A percentile compares a stretch with the other conserved stretches of the same genome.
These are phyloP conservation scores for Colletotrichum acutatum DNA, from an alignment of 2,329 filamentous ascomycete genomes.

Conservation along the genomic window DNA sequence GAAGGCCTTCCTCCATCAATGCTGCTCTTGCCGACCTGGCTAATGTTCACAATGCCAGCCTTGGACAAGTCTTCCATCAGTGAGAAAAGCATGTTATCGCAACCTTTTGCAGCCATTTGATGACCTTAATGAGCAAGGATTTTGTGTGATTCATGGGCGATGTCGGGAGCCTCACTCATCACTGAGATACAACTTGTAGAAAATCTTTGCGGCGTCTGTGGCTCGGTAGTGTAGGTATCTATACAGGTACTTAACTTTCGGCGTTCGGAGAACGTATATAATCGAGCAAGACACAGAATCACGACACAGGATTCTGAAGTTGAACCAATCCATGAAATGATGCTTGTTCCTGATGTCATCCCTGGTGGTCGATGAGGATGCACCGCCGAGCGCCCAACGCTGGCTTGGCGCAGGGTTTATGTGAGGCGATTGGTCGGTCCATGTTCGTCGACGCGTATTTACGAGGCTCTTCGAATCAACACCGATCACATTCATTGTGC, in stretches of 20 bases:
- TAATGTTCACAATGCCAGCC: slow-evolving; percentile 59
- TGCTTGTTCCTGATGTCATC: slow-evolving; percentile 62
- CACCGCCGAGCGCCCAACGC: background rate
- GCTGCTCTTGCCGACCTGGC: slow-evolving; percentile 50
- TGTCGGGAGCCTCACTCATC: slow-evolving; percentile 50
- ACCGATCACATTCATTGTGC: too few relatives aligned
- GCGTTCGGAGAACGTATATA: background rate
- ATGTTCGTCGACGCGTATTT: too few relatives aligned
- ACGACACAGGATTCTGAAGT: slow-evolving; percentile 53
- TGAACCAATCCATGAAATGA: slow-evolving; percentile 58
- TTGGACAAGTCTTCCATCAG: slow-evolving; percentile 61
- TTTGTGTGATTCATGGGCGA: slow-evolving; percentile 58
- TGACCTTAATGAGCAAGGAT: slow-evolving; percentile 66
- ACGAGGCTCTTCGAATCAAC: too few relatives aligned
- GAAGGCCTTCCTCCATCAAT: slow-evolving; percentile 39
- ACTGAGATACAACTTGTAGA: background rate
- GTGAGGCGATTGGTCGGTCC: slow-evolving; percentile 33
- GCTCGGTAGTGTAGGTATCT: background rate
- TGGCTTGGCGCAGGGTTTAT: slow-evolving; percentile 4
- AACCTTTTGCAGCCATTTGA: slow-evolving; percentile 67
- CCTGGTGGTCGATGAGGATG: slow-evolving; percentile 33
- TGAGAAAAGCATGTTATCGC: slow-evolving; percentile 68
- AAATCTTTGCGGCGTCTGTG: slow-evolving; percentile 47
- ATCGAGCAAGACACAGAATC: slow-evolving; percentile 27
- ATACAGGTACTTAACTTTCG: background rate